These are phyloP conservation scores for Neoscytalidium dimidiatum DNA, from an alignment of 2,329 filamentous ascomycete species.

Conservation along the genomic window DNA sequence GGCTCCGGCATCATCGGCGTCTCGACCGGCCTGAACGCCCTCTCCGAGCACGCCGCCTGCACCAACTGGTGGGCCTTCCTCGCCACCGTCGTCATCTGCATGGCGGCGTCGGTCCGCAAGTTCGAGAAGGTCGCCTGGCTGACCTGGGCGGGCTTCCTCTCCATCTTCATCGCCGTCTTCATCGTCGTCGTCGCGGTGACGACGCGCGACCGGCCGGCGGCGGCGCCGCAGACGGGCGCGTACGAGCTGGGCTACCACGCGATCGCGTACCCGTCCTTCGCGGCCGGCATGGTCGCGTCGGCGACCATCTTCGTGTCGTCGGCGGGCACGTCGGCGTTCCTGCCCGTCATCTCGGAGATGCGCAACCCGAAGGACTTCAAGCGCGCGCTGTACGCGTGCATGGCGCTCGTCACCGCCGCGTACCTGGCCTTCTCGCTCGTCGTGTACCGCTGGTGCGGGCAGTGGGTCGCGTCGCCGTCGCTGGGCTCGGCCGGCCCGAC, in stretches of 20 bases:
- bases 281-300: conserved; percentile 59
- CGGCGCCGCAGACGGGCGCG: conserved; percentile 59
- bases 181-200: conserved; percentile 63
- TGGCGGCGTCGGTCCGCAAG: conserved; percentile 57
- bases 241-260: conserved; percentile 62
- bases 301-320: conserved; percentile 63
- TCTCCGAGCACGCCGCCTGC: conserved; percentile 60
- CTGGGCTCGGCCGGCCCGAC: conserved; percentile 48
- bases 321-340: conserved; percentile 61
- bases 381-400: conserved; percentile 62
- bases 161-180: conserved; percentile 60
- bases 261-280: conserved; percentile 60
- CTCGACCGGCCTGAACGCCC: conserved; percentile 60
- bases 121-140: conserved; percentile 64
- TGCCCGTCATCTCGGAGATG: conserved; percentile 69
- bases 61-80: conserved; percentile 61
- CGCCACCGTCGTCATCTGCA: conserved; percentile 52
- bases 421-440: conserved; percentile 56
- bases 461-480: conserved; percentile 48
- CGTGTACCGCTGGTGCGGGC: conserved; percentile 53
- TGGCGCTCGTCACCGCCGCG: conserved; percentile 58
- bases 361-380: conserved; percentile 59
- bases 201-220: conserved; percentile 58
- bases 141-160: conserved; percentile 62
- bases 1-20: conserved; percentile 62